phyloP scores from a whole-genome alignment of 441 rosid species.

The Breynia disticha region DNA sequence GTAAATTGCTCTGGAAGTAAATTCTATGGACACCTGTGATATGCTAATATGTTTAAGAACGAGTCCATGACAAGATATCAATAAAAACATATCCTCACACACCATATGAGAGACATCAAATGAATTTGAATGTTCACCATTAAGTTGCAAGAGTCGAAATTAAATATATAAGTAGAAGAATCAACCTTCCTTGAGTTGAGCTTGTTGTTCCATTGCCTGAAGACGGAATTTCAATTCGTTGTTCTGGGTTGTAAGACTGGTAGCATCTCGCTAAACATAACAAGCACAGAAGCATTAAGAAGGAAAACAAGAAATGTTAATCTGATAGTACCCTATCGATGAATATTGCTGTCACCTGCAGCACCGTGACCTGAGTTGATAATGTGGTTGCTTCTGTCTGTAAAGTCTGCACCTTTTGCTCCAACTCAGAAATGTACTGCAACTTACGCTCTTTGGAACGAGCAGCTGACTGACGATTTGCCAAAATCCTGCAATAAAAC shows the following conservation, averaged over 20 bases:
- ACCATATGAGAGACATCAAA: too few relatives aligned
- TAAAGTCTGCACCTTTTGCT: constrained; percentile 52
- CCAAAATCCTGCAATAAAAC: constrained; percentile 37
- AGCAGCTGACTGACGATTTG: constrained; percentile 56
- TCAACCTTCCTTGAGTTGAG: constrained; percentile 47
- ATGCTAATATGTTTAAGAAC: too few relatives aligned
- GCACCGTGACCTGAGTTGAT: constrained; percentile 39
- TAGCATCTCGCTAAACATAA: constrained; percentile 32
- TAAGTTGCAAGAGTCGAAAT: neutral
- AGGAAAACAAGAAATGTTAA: neutral
- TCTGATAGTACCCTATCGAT: neutral
- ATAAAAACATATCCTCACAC: too few relatives aligned
- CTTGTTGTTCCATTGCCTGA: constrained; percentile 53
- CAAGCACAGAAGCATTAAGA: neutral
- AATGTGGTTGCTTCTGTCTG: constrained; percentile 52
- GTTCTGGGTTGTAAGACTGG: constrained; percentile 34
- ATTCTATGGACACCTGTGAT: too few relatives aligned
- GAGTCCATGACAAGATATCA: too few relatives aligned
- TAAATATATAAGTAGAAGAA: constrained; percentile 1
- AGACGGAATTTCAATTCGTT: constrained; percentile 49
- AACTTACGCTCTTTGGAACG: constrained; percentile 56
- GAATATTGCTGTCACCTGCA: constrained; percentile 29
- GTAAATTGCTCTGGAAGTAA: too few relatives aligned
- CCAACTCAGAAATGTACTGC: constrained; percentile 44
- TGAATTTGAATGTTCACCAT: too few relatives aligned